These are phyloP conservation scores for Fraxinus baroniana DNA, from an alignment of 305 asterid species.

Conservation along the genomic window DNA sequence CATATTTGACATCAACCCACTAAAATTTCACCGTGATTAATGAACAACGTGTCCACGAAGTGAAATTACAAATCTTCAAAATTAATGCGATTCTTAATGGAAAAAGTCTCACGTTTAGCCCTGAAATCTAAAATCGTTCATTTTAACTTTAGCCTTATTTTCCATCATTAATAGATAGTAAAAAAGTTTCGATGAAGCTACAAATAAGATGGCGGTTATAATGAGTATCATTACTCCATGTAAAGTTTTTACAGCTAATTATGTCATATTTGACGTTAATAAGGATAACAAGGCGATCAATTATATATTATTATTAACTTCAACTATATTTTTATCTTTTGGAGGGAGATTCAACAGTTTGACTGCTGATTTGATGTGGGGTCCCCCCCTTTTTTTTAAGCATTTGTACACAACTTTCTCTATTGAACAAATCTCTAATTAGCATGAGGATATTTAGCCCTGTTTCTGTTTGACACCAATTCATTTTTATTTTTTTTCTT, in stretches of 20 bases:
- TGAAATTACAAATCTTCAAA: not conserved
- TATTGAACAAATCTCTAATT: not conserved
- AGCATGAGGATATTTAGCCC: no score
- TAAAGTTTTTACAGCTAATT: not conserved
- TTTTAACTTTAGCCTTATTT: no score
- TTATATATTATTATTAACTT: no score
- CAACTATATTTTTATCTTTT: not conserved
- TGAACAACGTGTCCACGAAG: not conserved
- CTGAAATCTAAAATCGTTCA: not conserved
- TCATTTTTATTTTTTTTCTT: no score
- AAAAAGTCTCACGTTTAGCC: no score
- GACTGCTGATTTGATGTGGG: slow-evolving; percentile 18
- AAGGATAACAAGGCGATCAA: not conserved
- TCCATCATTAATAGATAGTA: not conserved
- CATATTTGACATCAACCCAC: not conserved
- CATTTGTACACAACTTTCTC: not conserved
- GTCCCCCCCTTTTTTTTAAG: not conserved
- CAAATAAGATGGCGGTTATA: no score
- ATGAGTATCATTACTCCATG: not conserved
- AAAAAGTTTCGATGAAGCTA: no score
- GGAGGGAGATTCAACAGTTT: not conserved
- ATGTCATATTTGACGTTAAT: no score
- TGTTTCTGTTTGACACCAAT: no score
- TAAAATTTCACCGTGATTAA: not conserved
- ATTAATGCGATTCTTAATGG: no score